Base-by-base conservation (phyloP, 2,329 filamentous ascomycete genomes). In the Pyricularia pennisetigena region DNA sequence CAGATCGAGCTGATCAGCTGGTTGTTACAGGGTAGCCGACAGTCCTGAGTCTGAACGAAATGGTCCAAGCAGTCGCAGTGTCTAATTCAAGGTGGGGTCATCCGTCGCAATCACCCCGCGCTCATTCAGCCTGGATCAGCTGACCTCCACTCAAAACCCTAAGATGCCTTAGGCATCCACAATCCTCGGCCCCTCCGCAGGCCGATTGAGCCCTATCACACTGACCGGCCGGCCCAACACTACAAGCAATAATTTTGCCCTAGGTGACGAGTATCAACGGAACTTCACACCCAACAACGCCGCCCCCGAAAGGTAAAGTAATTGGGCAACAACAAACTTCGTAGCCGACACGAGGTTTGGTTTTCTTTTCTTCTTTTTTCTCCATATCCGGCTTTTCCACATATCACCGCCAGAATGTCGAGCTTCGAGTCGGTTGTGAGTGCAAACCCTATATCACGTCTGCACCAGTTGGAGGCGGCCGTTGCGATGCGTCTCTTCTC, bases 341-440 rank as follows among this genome's bases (percentile, higher is more conserved):
- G 70, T 68, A 69, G 69, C 69, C 41, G 65, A 67, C 69, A 70
- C 71, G 70, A 72, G 71, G 72, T 72, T 72, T 74, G 72, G 69
- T 68, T 65, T 64, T 61, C 59, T 59, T 29, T 68, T 65, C 30
- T 64, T 68, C 69, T 75, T 64, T 26, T 64, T 64, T 29, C 63
- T 64, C 32, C 30, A 41, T 49, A 35, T 57, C 29, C 29, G 20
- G 20, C 30, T 41, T 28, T 24, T 10, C 54, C 49, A 35, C 66
- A 57, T 16, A 61, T 24, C 57, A 20, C 59, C 32, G 66, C 23
- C 74, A 86, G 83, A 79, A 89, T 89, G 87, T 89, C 87, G 80
- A 86, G 84, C 78, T 89, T 90, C 82, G 88, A 90, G 84, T 79
- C 82, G 81, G 86, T 88, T 84, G 88, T 90, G 83, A 89, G 87